Evolutionary conservation across 2,329 filamentous ascomycete genomes (phyloP).

Genomic region (Aspergillus vadensis): DNA sequence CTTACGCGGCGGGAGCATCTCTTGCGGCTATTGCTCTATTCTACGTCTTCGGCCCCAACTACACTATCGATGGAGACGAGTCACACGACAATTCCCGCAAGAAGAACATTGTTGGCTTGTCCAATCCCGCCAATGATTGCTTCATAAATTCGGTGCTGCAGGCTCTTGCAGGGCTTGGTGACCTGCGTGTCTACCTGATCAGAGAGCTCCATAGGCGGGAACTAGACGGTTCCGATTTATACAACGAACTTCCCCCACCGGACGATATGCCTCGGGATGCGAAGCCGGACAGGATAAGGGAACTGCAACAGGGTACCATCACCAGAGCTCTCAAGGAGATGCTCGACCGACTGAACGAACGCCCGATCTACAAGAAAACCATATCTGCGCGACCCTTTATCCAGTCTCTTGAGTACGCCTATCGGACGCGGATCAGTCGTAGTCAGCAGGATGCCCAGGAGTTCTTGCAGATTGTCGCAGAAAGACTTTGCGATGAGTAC

Average conservation of each 20-base stretch:
- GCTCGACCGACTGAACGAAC: slow-evolving; percentile 87
- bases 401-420: slow-evolving; percentile 77
- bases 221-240: slow-evolving; percentile 76
- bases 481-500: slow-evolving; percentile 91
- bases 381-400: slow-evolving; percentile 88
- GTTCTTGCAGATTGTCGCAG: slow-evolving; percentile 90
- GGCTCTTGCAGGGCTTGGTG: slow-evolving; percentile 83
- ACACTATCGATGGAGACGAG: slow-evolving; percentile 83
- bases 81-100: slow-evolving; percentile 64
- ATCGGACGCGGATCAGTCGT: slow-evolving; percentile 84
- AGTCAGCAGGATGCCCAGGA: slow-evolving; percentile 98
- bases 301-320: slow-evolving; percentile 77
- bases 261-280: slow-evolving; percentile 40
- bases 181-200: slow-evolving; percentile 88
- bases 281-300: slow-evolving; percentile 53
- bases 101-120: slow-evolving; percentile 83
- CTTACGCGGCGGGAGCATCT: slow-evolving; percentile 92
- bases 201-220: slow-evolving; percentile 82
- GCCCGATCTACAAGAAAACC: slow-evolving; percentile 90
- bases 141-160: slow-evolving; percentile 97
- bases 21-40: slow-evolving; percentile 92
- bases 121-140: slow-evolving; percentile 91
- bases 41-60: slow-evolving; percentile 98
- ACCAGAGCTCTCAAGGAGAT: slow-evolving; percentile 89
- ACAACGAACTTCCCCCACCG: slow-evolving; percentile 61